Evolutionary conservation across 495 filamentous ascomycete genomes (phyloP).

Genomic region (Staphylotrichum longicolle): DNA sequence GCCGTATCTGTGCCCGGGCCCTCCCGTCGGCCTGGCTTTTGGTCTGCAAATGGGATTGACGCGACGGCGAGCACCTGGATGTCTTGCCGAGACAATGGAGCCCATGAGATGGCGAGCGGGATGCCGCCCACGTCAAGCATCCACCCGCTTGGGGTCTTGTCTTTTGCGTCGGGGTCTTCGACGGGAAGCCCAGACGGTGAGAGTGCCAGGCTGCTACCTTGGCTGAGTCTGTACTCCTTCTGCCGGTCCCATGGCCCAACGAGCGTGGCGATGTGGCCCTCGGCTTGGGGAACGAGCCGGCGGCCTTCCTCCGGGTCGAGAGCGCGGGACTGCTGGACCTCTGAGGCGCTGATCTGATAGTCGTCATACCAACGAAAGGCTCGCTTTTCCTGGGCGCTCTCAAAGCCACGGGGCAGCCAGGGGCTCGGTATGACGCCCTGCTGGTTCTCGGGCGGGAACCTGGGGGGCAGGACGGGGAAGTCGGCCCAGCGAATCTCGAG

Average conservation of each 20-base stretch:
- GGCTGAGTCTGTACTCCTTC: conserved; percentile 34
- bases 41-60: conserved; percentile 45
- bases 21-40: conserved; percentile 29
- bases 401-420: conserved; percentile 40
- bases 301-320: conserved; percentile 27
- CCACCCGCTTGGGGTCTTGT: conserved; percentile 37
- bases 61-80: conserved; percentile 47
- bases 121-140: conserved; percentile 47
- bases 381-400: conserved; percentile 28
- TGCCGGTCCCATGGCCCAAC: conserved; percentile 41
- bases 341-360: conserved; percentile 20
- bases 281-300: conserved; percentile 33
- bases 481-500: conserved; percentile 42
- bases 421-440: conserved; percentile 38
- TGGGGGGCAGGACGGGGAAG: conserved; percentile 41
- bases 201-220: conserved; percentile 34
- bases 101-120: conserved; percentile 46
- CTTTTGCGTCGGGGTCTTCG: conserved; percentile 20
- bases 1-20: conserved; percentile 23
- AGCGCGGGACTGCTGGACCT: conserved; percentile 26
- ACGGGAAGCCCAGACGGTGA: conserved; percentile 21
- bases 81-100: conserved; percentile 32
- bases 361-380: conserved; percentile 36
- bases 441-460: conserved; percentile 25
- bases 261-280: conserved; percentile 34